A percentile compares a stretch with the other conserved stretches of the same genome.
phyloP scores from a whole-genome alignment of 306 rosid species.

The Quillaja saponaria region DNA sequence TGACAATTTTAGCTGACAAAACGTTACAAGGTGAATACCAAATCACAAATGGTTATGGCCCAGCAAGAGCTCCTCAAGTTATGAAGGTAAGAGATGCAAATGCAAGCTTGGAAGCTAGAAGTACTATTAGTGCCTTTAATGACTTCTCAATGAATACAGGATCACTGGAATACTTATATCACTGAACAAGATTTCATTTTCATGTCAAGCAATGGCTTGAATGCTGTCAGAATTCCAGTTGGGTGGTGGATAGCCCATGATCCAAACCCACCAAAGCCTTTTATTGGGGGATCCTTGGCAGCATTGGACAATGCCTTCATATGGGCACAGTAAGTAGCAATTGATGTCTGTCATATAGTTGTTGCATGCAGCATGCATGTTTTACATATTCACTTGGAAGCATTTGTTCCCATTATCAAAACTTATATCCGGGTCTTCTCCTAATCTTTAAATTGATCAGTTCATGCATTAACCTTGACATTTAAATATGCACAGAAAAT shows the following conservation, averaged over 20 bases:
- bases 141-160: conserved; percentile 31
- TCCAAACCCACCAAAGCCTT: conserved; percentile 72
- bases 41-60: conserved; percentile 72
- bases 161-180: conserved; percentile 62
- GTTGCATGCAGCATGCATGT: background rate
- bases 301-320: conserved; percentile 65
- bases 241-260: conserved; percentile 80
- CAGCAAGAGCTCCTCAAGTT: conserved; percentile 52
- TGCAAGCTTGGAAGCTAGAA: too few relatives aligned
- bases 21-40: conserved; percentile 61
- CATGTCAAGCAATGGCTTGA: conserved; percentile 59
- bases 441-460: too few relatives aligned
- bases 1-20: conserved; percentile 37
- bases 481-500: conserved; percentile 38
- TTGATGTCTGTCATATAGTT: background rate
- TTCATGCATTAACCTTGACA: too few relatives aligned
- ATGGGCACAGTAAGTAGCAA: conserved; percentile 63
- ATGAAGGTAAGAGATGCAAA: conserved; percentile 41
- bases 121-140: too few relatives aligned
- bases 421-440: too few relatives aligned
- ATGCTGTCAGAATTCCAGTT: conserved; percentile 66
- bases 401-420: too few relatives aligned
- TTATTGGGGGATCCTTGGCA: conserved; percentile 63
- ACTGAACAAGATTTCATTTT: conserved; percentile 64
- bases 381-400: too few relatives aligned